Base-by-base conservation (phyloP, 78 protist species). In the Dictyostelium citrinum region DNA sequence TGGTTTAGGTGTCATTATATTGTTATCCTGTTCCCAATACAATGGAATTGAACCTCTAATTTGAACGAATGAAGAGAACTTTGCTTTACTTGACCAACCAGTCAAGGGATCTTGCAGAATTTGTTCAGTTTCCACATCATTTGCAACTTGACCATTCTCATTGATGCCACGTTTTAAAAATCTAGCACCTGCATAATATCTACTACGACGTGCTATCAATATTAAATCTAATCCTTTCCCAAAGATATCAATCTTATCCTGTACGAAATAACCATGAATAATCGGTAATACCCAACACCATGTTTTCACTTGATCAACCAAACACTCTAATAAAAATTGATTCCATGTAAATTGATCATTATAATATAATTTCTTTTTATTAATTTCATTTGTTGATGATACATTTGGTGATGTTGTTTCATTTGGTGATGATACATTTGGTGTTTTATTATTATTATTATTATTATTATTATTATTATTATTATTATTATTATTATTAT, bases 41-140 rank as follows among this genome's bases (percentile, higher is more conserved):
- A 99, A 80, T 5, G 99, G 99, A 5, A 99, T 97, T 12, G 99
- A 97, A 5, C 99, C 99, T 22, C 99, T 93, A 20, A 67, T 61
- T 76, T 75, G 93, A 5, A 83, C 96, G 72, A 91, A 83, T 8
- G 86, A 72, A 5, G 95, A 61, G 61, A 85, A 93, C n/a, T 85
- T 91, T 17, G 93, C 96, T 85, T 82, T 98, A 99, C 95, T 99
- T 98, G 35, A 82, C 81, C 96, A 99, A 97, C 67, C 98, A 97
- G 83, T 97, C 88, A 68, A 97, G 96, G 55, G 99, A 98, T 88
- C 93, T 41, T 88, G 93, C 12, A 98, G 83, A 10, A 99, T 97
- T 93, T 99, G 99, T 95, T 99, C 99, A 5, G 96, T 91, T 95
- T 99, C 99, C 2, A 98, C 98, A 67, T 98, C 97, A 39, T 99